Conservation (phyloP, 2,329 filamentous ascomycete species). For the Biscogniauxia mediterranea region DNA sequence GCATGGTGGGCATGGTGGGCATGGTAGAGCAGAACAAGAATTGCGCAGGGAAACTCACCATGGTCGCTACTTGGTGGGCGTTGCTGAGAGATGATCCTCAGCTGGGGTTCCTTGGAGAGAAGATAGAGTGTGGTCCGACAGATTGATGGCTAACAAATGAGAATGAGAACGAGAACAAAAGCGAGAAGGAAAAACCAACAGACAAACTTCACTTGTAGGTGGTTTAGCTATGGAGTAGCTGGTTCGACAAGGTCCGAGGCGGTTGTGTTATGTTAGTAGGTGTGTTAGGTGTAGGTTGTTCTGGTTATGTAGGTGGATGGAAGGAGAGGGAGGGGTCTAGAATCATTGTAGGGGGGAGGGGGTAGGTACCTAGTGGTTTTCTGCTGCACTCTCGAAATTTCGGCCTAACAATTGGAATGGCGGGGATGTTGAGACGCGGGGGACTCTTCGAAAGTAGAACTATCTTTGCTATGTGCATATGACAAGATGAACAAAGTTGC, state of each 20-base stretch:
- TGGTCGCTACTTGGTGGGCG: background rate
- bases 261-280: no score
- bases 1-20: background rate
- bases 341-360: background rate
- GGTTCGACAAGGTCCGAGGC: no score
- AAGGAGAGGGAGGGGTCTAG: background rate
- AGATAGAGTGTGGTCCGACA: background rate
- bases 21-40: background rate
- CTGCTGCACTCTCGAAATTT: conserved; percentile 10
- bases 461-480: background rate
- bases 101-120: background rate
- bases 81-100: background rate
- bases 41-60: conserved; percentile 1
- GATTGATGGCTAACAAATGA: background rate
- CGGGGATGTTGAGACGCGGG: background rate
- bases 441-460: background rate
- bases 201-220: background rate
- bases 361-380: background rate
- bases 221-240: no score
- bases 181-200: background rate
- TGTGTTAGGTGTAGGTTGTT: background rate
- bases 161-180: no score
- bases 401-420: conserved; percentile 3
- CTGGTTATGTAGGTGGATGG: background rate
- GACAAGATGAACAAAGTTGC: no score